Percentiles rank a stretch among this genome's conserved stretches.
phyloP scores from a whole-genome alignment of 495 filamentous ascomycete genomes.

The Penicillium silybi region DNA sequence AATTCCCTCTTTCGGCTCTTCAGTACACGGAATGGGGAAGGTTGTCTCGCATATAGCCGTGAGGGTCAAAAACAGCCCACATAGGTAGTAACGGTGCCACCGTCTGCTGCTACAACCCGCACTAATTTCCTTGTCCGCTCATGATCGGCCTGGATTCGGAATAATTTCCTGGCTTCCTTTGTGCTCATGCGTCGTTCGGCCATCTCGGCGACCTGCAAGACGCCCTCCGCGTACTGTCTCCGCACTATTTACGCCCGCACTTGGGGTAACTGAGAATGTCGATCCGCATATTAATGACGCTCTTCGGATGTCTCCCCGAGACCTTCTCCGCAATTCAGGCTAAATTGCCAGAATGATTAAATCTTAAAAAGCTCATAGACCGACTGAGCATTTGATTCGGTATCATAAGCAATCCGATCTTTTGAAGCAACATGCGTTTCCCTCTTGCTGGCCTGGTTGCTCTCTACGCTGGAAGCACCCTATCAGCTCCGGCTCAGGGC shows the following conservation, averaged over 20 bases:
- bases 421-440: slow-evolving; percentile 6
- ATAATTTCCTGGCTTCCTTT: not conserved
- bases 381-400: not conserved
- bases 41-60: not conserved
- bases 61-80: not conserved
- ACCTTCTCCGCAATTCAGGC: not conserved
- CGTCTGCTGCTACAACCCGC: not conserved
- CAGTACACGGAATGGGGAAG: not conserved
- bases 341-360: not conserved
- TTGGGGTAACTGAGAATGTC: not conserved
- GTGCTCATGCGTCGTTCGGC: not conserved
- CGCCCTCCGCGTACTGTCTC: not conserved
- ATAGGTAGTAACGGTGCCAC: not conserved
- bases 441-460: not conserved
- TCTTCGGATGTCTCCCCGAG: not conserved
- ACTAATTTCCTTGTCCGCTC: not conserved
- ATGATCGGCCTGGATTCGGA: not conserved
- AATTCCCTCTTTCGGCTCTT: too few relatives aligned
- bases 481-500: slow-evolving; percentile 2
- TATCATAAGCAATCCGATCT: not conserved
- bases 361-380: not conserved
- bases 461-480: not conserved
- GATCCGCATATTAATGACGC: not conserved
- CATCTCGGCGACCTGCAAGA: not conserved
- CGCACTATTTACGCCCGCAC: not conserved